phyloP scores from a whole-genome alignment of 345 rosid species.

The Litchi chinensis region DNA sequence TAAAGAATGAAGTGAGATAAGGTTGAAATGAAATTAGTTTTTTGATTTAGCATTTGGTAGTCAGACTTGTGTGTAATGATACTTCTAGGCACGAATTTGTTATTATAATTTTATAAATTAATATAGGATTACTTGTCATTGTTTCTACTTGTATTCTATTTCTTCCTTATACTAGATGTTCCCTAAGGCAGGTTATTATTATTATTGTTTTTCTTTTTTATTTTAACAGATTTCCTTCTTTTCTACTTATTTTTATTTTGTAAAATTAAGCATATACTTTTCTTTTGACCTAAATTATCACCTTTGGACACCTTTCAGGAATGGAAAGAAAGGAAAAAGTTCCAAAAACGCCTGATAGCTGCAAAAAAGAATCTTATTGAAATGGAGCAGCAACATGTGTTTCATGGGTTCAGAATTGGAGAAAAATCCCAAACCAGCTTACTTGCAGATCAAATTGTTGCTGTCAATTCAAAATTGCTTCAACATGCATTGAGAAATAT shows the following conservation, averaged over 20 bases:
- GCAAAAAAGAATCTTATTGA: constrained; percentile 85
- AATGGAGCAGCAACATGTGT: constrained; percentile 84
- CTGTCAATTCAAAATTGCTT: constrained; percentile 70
- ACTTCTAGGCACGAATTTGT: background rate
- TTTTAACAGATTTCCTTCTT: background rate
- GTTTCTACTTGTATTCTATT: background rate
- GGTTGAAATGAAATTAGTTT: background rate
- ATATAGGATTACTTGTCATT: background rate
- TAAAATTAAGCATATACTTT: background rate
- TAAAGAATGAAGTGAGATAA: background rate
- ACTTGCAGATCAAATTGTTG: constrained; percentile 70
- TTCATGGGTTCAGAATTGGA: constrained; percentile 78
- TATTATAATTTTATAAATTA: background rate
- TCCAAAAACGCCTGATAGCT: constrained; percentile 72
- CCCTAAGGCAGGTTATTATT: background rate
- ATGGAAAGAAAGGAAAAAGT: constrained; percentile 86
- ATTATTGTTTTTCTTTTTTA: background rate
- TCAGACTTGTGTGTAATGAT: background rate
- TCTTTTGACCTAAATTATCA: background rate
- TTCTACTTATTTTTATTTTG: background rate
- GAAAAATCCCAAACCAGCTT: constrained; percentile 66
- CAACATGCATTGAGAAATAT: constrained; percentile 71
- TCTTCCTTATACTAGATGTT: background rate
- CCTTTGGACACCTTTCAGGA: constrained; percentile 51
- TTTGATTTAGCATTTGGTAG: background rate